Conservation (phyloP, 306 rosid genomes). For the Pyrus communis region DNA sequence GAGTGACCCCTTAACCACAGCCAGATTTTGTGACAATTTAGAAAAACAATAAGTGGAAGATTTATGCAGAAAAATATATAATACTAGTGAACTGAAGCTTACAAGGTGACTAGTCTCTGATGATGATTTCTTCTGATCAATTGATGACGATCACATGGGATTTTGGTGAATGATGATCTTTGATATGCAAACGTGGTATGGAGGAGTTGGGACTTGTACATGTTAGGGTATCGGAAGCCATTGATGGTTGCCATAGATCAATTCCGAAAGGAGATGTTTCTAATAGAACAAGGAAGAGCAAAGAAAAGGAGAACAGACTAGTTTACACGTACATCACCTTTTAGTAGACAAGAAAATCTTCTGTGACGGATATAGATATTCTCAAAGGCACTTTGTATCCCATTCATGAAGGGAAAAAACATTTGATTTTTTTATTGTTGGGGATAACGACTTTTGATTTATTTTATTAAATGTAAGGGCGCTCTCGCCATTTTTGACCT, state of each 20-base stretch:
- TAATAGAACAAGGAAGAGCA: not conserved
- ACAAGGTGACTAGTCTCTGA: not conserved
- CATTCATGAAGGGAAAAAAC: not conserved
- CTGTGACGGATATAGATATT: not conserved
- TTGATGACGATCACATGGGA: not conserved
- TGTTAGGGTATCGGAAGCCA: not conserved
- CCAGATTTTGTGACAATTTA: not conserved
- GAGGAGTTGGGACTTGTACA: not conserved
- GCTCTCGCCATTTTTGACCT: not conserved
- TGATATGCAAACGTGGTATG: not conserved
- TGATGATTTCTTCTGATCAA: not conserved
- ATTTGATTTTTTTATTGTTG: not conserved
- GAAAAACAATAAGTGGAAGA: not conserved
- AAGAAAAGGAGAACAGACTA: not conserved
- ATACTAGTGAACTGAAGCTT: not conserved
- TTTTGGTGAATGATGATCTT: not conserved
- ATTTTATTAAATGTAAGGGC: not conserved
- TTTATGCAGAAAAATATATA: not conserved
- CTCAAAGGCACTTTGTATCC: not conserved
- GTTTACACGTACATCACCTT: not conserved
- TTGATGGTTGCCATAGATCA: not conserved
- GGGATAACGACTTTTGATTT: not conserved
- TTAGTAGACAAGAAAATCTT: not conserved
- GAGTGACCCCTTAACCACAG: not conserved
- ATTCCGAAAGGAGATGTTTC: not conserved